Conservation (phyloP, 148 eudicot genomes). For the Mesembryanthemum crystallinum region DNA sequence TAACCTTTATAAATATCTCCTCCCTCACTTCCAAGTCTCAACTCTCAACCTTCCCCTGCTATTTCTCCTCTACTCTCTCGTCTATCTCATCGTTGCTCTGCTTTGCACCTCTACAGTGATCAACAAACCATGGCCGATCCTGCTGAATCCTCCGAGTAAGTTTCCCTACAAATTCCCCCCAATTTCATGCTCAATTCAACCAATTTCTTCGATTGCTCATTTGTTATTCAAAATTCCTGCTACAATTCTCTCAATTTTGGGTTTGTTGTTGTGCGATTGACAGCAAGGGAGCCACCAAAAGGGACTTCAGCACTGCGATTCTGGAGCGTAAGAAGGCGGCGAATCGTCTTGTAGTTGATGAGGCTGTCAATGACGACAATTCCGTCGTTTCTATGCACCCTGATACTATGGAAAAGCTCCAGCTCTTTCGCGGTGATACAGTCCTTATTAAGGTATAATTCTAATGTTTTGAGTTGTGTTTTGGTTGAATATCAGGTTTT, state of each 20-base stretch:
- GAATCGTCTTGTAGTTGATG: constrained; percentile 76
- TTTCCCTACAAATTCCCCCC: constrained; percentile 7
- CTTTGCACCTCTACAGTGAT: not conserved
- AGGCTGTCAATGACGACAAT: constrained; percentile 76
- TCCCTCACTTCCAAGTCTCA: not conserved
- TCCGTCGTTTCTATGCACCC: constrained; percentile 78
- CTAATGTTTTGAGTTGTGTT: not conserved
- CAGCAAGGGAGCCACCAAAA: constrained; percentile 68
- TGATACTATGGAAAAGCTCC: constrained; percentile 84
- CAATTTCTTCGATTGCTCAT: not conserved
- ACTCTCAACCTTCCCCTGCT: not conserved
- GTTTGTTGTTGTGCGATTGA: not conserved
- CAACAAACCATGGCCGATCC: constrained; percentile 42
- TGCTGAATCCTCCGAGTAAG: constrained; percentile 84
- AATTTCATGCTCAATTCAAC: not conserved
- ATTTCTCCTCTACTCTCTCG: not conserved
- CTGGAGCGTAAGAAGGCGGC: constrained; percentile 73
- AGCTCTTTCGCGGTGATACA: constrained; percentile 83
- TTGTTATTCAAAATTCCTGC: not conserved
- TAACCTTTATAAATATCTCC: constrained; percentile 15
- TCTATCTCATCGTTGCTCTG: not conserved
- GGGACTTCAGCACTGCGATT: constrained; percentile 80
- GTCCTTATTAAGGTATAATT: constrained; percentile 61
- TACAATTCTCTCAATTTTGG: constrained; percentile 3
- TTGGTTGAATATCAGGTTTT: not conserved